Percentiles rank a stretch among this genome's conserved stretches.
These are phyloP conservation scores for Vachellia collinsii DNA, from an alignment of 306 rosid genomes.

Conservation along the genomic window DNA sequence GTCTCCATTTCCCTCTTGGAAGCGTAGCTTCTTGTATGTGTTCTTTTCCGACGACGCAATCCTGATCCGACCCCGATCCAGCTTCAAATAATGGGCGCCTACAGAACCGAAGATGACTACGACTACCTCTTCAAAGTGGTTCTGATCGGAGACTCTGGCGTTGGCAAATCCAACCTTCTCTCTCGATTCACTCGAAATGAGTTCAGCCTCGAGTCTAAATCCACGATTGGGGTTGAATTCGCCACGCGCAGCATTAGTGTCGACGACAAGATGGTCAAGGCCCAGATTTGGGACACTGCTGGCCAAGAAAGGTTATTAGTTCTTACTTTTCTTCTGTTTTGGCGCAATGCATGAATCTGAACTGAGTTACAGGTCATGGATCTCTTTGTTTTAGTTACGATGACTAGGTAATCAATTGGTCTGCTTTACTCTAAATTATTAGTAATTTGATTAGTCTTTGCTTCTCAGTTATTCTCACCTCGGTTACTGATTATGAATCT, in stretches of 20 bases:
- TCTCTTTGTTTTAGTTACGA: neutral
- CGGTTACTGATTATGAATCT: neutral
- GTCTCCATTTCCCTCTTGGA: neutral
- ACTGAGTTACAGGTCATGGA: neutral
- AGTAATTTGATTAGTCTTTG: neutral
- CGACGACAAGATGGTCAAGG: slow-evolving; percentile 59
- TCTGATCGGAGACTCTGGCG: slow-evolving; percentile 64
- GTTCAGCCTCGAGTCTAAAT: slow-evolving; percentile 63
- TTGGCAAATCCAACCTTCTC: slow-evolving; percentile 61
- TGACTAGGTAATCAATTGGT: neutral
- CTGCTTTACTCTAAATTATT: neutral
- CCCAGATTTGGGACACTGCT: slow-evolving; percentile 76
- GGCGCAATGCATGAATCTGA: neutral
- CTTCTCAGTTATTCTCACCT: neutral
- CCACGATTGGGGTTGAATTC: slow-evolving; percentile 64
- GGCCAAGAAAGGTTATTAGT: slow-evolving; percentile 56
- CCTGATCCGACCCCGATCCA: neutral
- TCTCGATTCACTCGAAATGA: slow-evolving; percentile 63
- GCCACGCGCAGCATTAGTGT: slow-evolving; percentile 59
- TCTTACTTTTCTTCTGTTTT: neutral
- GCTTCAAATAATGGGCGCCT: slow-evolving; percentile 27
- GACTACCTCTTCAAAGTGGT: slow-evolving; percentile 66
- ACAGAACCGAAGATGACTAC: slow-evolving; percentile 62
- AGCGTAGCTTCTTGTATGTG: neutral
- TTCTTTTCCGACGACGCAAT: neutral